A percentile compares a stretch with the other conserved stretches of the same genome.
Evolutionary conservation across 352 stramenopile species (phyloP).

Genomic region (Proteromonas lacertae): DNA sequence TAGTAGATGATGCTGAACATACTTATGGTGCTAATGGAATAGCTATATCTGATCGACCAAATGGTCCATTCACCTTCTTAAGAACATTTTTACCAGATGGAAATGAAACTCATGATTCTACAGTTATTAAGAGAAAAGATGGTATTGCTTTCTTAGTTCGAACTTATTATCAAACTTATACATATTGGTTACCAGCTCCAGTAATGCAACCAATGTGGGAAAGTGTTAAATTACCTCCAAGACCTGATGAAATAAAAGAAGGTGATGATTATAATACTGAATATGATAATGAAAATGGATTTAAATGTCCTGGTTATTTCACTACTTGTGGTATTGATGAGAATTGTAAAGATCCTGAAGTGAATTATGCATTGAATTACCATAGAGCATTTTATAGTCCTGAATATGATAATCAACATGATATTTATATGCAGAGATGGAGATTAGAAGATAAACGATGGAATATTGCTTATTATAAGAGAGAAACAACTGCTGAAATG

Average conservation of each 20-base stretch:
- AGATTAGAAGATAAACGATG: constrained; percentile 60
- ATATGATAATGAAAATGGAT: neutral
- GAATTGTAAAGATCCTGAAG: constrained; percentile 14
- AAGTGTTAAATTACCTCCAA: constrained; percentile 65
- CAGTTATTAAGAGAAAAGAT: constrained; percentile 19
- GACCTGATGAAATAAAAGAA: too few species aligned
- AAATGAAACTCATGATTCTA: constrained; percentile 75
- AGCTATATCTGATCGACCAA: constrained; percentile 37
- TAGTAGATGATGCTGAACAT: constrained; percentile 42
- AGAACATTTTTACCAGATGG: constrained; percentile 63
- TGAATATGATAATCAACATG: constrained; percentile 73
- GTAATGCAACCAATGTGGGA: constrained; percentile 87
- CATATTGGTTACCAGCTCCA: constrained; percentile 61
- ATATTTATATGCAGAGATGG: constrained; percentile 80
- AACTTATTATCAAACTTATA: constrained; percentile 68
- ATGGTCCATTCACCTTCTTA: constrained; percentile 53
- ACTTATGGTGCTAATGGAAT: constrained; percentile 48
- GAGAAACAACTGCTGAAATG: constrained; percentile 8
- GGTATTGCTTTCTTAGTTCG: constrained; percentile 40
- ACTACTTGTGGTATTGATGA: neutral
- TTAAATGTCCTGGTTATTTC: constrained; percentile 5
- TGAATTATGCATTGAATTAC: constrained; percentile 68
- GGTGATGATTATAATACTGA: constrained; percentile 9
- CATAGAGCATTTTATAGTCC: constrained; percentile 62
- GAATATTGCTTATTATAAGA: constrained; percentile 37